A percentile compares a stretch with the other conserved stretches of the same genome.
These are phyloP conservation scores for Irpex sp. DNA, from an alignment of 1,284 basidiomycete genomes.

Conservation along the genomic window DNA sequence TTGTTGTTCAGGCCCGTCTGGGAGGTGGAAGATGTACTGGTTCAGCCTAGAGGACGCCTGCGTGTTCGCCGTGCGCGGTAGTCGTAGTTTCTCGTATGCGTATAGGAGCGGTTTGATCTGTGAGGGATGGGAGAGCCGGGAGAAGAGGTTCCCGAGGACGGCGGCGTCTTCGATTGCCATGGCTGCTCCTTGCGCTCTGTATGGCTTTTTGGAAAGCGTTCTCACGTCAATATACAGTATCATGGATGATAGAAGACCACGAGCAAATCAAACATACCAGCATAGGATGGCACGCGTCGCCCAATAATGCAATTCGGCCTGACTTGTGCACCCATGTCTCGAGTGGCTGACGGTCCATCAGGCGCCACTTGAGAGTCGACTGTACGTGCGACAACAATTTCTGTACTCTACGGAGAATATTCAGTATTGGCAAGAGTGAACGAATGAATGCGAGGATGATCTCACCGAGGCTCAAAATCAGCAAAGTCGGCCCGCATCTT, in stretches of 20 bases:
- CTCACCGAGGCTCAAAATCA: conserved; percentile 39
- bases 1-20: conserved; percentile 48
- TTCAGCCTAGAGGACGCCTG: conserved; percentile 45
- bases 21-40: conserved; percentile 48
- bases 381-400: conserved; percentile 34
- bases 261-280: conserved; percentile 35
- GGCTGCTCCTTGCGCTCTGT: conserved; percentile 62
- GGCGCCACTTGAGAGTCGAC: conserved; percentile 39
- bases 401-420: conserved; percentile 23
- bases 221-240: not conserved
- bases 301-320: conserved; percentile 33
- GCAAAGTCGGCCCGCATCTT: conserved; percentile 39
- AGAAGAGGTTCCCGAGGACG: conserved; percentile 54
- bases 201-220: conserved; percentile 37
- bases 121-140: conserved; percentile 33
- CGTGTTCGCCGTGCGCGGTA: conserved; percentile 38
- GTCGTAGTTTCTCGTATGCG: conserved; percentile 48
- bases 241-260: not conserved
- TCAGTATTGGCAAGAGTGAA: not conserved
- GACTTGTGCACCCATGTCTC: conserved; percentile 35
- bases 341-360: conserved; percentile 38
- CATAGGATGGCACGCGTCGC: conserved; percentile 56
- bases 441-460: not conserved
- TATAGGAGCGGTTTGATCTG: conserved; percentile 43
- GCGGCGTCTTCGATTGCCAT: conserved; percentile 68